phyloP scores from a whole-genome alignment of 2,329 filamentous ascomycete genomes.

The Pseudopithomyces maydicus region DNA sequence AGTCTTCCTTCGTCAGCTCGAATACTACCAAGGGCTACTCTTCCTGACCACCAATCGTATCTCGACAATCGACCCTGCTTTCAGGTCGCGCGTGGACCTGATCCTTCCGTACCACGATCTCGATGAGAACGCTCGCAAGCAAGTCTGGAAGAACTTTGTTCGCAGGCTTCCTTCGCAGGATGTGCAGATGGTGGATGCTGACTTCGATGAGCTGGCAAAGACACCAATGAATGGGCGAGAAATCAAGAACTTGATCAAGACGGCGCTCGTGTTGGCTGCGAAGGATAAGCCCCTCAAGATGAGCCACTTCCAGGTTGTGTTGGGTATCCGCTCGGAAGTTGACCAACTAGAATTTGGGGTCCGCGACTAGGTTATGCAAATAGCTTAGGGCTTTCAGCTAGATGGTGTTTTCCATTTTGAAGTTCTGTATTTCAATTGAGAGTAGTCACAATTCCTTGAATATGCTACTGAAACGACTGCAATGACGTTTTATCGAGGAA shows the following conservation, averaged over 20 bases:
- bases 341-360: not conserved
- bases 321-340: not conserved
- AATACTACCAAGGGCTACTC: conserved; percentile 26
- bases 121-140: conserved; percentile 5
- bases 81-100: conserved; percentile 22
- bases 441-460: no score
- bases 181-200: not conserved
- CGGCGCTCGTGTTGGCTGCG: not conserved
- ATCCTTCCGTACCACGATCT: conserved; percentile 4
- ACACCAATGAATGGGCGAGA: not conserved
- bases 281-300: not conserved
- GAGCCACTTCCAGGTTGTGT: not conserved
- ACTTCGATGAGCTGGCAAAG: not conserved
- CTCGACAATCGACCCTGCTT: conserved; percentile 21
- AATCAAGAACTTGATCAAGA: conserved; percentile 6
- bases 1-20: conserved; percentile 24
- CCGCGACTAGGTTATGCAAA: not conserved
- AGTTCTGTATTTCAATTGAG: no score
- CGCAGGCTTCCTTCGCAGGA: not conserved
- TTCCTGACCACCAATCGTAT: conserved; percentile 31
- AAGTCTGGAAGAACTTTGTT: conserved; percentile 12
- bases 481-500: no score
- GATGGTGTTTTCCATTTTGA: not conserved
- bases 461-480: no score
- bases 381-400: no score